Percentiles rank a stretch among this genome's conserved stretches.
Conservation (phyloP, 2,329 filamentous ascomycete genomes). For the Arthrobotrys musiformis region DNA sequence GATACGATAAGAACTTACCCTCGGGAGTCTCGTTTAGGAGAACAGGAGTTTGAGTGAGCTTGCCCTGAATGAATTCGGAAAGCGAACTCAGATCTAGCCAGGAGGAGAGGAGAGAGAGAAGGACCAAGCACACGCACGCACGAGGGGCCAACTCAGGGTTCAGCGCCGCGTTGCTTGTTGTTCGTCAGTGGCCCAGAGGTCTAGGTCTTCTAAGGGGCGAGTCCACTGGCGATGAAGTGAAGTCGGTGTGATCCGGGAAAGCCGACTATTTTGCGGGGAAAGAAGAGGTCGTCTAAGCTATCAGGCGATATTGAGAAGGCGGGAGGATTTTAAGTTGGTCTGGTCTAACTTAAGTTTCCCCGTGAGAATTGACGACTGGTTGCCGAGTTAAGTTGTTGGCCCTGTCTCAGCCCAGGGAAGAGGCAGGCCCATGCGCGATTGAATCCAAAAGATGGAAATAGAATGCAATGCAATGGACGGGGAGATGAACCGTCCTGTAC, state of each 20-base stretch:
- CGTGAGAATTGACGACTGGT: constrained; percentile 43
- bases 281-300: constrained; percentile 55
- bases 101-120: constrained; percentile 20
- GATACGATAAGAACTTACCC: constrained; percentile 19
- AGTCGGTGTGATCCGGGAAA: constrained; percentile 49
- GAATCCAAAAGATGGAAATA: constrained; percentile 46
- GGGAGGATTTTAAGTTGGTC: constrained; percentile 54
- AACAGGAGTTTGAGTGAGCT: constrained; percentile 38
- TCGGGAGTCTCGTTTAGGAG: constrained; percentile 30
- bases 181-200: constrained; percentile 24
- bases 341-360: constrained; percentile 50
- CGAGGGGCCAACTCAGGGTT: constrained; percentile 44
- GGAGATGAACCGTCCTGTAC: constrained; percentile 12
- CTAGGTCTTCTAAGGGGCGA: constrained; percentile 8
- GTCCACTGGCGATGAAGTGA: constrained; percentile 27
- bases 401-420: constrained; percentile 54
- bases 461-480: constrained; percentile 27
- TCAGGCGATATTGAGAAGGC: constrained; percentile 51
- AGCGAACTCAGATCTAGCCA: neutral
- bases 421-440: constrained; percentile 55
- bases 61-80: constrained; percentile 33
- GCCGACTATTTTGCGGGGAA: constrained; percentile 56
- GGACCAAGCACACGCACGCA: constrained; percentile 3
- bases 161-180: constrained; percentile 52
- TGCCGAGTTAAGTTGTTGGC: constrained; percentile 54